Percentiles rank a stretch among this genome's conserved stretches.
Conservation (phyloP, 176 grass and related monocot species). For the Zoysia pacifica region DNA sequence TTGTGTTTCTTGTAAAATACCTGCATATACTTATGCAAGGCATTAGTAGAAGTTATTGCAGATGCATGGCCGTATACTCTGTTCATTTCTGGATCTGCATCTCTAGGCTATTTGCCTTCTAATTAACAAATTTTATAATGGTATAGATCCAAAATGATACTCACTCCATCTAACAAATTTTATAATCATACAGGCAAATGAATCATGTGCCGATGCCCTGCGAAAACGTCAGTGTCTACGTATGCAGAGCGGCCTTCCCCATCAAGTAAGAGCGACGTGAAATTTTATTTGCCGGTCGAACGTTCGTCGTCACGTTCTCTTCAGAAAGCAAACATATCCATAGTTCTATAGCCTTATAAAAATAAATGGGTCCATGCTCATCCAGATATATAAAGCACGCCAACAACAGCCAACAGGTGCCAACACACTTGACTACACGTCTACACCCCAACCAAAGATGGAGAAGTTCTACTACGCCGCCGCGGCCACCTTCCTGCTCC, state of each 20-base stretch:
- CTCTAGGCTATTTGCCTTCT: too few relatives aligned
- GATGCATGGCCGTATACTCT: too few relatives aligned
- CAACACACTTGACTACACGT: background rate
- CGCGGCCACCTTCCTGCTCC: background rate
- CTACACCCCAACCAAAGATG: background rate
- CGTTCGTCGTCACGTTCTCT: background rate
- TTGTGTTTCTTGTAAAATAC: too few relatives aligned
- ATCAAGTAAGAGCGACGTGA: background rate
- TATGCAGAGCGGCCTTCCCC: background rate
- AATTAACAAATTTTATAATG: too few relatives aligned
- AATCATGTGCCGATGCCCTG: background rate
- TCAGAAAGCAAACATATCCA: background rate
- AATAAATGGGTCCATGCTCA: background rate
- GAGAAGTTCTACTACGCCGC: background rate
- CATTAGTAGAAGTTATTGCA: too few relatives aligned
- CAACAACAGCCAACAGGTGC: background rate
- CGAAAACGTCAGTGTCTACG: background rate
- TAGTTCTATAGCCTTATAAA: background rate
- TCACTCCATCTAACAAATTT: too few relatives aligned
- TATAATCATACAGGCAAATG: too few relatives aligned
- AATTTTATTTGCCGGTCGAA: background rate
- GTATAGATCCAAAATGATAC: too few relatives aligned
- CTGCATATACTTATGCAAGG: too few relatives aligned
- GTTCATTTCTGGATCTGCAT: too few relatives aligned
- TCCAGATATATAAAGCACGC: background rate